Base-by-base conservation (phyloP, 1,139 yeast genomes). In the Sugiyamaella pinicola region DNA sequence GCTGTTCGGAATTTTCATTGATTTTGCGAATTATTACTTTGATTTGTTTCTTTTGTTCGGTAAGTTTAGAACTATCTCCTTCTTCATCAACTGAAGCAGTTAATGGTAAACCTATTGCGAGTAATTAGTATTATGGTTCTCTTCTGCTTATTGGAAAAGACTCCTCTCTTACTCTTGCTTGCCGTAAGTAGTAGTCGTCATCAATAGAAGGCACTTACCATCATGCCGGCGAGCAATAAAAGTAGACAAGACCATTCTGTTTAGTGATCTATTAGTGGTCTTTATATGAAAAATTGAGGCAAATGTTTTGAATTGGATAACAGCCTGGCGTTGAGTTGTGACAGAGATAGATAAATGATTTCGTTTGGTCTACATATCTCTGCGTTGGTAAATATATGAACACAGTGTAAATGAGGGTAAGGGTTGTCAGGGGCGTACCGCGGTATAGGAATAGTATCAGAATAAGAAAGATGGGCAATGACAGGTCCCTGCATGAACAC, bases 1-100 rank as follows among this genome's bases (percentile, higher is more conserved):
- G 84, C 1, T 88, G 83, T 63, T 87, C 96, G 1, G 95, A 84
- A 62, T 84, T 81, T 48, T 91, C 85, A 39, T 86, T 86, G 68
- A 93, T 81, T 64, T 95, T 79, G 47, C 86, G 77, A 48, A 90
- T 79, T 52, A 93, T 77, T 56, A 86, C 74, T 72, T 93, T 91
- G 63, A 90, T 82, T 69, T 89, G 89, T 68, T 86, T 83, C 78
- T 91, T 91, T 67, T 88, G 93, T 56, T 88, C 95, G 40, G 76
- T 68, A 51, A 91, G 74, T 12, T 75, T 56, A 9, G 61, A 58
- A 12, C 64, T 55, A 51, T 78, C 80, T 50, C 77, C 78, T 59
- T 84, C 86, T 61, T 90, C 96, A 65, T 91, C 98, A 13, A 89
- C 93, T 1, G 96, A 87, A n/a, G 96, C 96, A 58, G 95, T 84